phyloP scores from a whole-genome alignment of 805 yeast genomes.

The Ogataea sp. region DNA sequence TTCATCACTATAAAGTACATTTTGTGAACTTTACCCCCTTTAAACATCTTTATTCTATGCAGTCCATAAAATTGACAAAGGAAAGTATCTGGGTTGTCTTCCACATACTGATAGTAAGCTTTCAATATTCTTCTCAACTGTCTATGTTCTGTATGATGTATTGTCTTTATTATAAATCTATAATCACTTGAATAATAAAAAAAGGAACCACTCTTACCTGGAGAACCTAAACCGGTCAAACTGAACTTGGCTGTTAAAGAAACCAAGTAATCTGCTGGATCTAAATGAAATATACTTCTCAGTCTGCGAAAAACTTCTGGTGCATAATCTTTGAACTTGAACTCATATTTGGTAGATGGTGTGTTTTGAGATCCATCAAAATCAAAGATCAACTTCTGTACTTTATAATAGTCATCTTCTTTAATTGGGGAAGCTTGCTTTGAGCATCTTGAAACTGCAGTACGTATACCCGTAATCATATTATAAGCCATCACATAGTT shows the following conservation, averaged over 20 bases:
- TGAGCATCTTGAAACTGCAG: constrained; percentile 88
- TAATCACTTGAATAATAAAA: constrained; percentile 93
- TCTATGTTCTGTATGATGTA: constrained; percentile 87
- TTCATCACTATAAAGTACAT: constrained; percentile 96
- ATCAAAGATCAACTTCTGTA: constrained; percentile 81
- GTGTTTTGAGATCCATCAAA: constrained; percentile 81
- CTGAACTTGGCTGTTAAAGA: constrained; percentile 91
- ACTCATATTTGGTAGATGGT: constrained; percentile 91
- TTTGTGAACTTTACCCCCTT: constrained; percentile 44
- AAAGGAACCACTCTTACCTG: constrained; percentile 95
- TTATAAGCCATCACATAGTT: constrained; percentile 93
- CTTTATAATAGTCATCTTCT: constrained; percentile 60
- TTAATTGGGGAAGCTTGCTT: constrained; percentile 70
- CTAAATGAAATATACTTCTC: constrained; percentile 72
- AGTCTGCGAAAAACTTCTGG: constrained; percentile 91
- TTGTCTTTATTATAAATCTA: constrained; percentile 90
- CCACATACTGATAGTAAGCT: constrained; percentile 75
- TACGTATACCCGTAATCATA: constrained; percentile 95
- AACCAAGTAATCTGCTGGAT: constrained; percentile 91
- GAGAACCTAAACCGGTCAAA: constrained; percentile 85
- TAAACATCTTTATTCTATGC: constrained; percentile 87
- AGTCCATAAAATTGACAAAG: constrained; percentile 95
- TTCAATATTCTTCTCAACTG: constrained; percentile 67
- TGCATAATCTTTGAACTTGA: constrained; percentile 92
- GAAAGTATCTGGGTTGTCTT: constrained; percentile 77